Base-by-base conservation (phyloP, 495 filamentous ascomycete genomes). In the Poronia punctata region DNA sequence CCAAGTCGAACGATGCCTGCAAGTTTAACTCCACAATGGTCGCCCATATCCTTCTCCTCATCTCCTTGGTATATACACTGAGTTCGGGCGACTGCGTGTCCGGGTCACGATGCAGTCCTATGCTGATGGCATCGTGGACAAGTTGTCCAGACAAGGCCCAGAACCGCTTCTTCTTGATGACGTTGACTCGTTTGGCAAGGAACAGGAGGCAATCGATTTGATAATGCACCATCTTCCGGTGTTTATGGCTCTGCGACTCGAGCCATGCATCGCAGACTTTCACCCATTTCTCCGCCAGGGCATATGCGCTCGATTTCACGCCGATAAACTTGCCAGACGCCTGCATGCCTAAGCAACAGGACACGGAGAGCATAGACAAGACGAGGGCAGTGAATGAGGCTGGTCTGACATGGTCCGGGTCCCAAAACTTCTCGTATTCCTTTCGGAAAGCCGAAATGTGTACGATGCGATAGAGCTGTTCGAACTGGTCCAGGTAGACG, bases 281-380 rank as follows among this genome's bases (percentile, higher is more conserved):
- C 10, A 61, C 43, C 52, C 58, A 61, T 29, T 52, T 52, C 38
- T 59, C 51, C 21, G 51, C 50, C 52, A 45, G 50, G 14, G 56
- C 42, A 21, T 50, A 44, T 5, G 49, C 49, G 25, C 55, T 56
- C 11, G 55, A 59, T 22, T 59, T 59, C 4, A 59, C 40, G 16
- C 55, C 55, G n/a, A 59, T 50, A 19, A 53, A 59, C 24, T 53
- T 55, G 36, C 43, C 49, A 5, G 55, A 56, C 11, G 46, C 36
- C 33, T 59, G 56, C 48, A 76, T 67, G 83, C 92, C 84, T 76
- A 93, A 12, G 74, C 83, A 32, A 86, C 54, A 56, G 11, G 58
- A 56, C 7, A 61, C 54, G 3, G 60, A 44, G 8, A 61, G 50
- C 45, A 63, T 63, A 18, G 50, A 46, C 4, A 63, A 30, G 0